Evolutionary conservation across 768 basidiomycete species (phyloP), one percentile per base, ranked within the genome.

Genomic region (Pleurotus cornucopiae): DNA sequence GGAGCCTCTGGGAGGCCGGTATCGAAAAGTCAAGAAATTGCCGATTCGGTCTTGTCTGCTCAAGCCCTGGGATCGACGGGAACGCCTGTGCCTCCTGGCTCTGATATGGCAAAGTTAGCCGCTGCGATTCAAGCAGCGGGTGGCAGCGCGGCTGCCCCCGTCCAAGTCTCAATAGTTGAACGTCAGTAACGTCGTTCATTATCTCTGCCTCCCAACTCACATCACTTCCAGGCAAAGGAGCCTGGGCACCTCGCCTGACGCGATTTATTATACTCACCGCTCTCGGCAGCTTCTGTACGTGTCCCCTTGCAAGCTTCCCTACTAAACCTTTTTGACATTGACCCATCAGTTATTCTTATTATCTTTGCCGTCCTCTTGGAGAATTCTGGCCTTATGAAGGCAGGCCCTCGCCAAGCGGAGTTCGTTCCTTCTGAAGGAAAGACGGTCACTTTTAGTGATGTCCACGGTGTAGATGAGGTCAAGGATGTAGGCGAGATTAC

Each of bases 401-500:
- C 89, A 4, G 93, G 89, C 3, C 86, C 88, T 40, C 83, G 83
- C 26, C 85, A 88, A 58, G 72, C 86, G 23, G 87, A 95, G 63
- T 98, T 94, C 64, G 88, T 94, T 62, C 89, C 92, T 5, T 72
- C 81, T 2, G 80, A 88, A 66, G 90, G 86, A 26, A 91, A 90
- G 63, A 77, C 83, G 1, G 88, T 95, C 70, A 94, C 83, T 64
- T 98, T 99, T 66, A 86, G 83, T 60, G 97, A 99, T 70, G 94
- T 99, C 4, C 95, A 98, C 61, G 97, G 97, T 26, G 89, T 96
- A 23, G 97, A 98, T 62, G 97, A 99, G 71, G 97, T 91, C 37
- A 98, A 98, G 71, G 84, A 89, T 66, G 94, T 88, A 41, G 78
- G 39, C 21, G 69, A n/a, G 25, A 9, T 57, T 46, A n/a, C 13